Conservation (phyloP, 1,139 yeast genomes). For the Hemisphaericaspora lyxosophila region DNA sequence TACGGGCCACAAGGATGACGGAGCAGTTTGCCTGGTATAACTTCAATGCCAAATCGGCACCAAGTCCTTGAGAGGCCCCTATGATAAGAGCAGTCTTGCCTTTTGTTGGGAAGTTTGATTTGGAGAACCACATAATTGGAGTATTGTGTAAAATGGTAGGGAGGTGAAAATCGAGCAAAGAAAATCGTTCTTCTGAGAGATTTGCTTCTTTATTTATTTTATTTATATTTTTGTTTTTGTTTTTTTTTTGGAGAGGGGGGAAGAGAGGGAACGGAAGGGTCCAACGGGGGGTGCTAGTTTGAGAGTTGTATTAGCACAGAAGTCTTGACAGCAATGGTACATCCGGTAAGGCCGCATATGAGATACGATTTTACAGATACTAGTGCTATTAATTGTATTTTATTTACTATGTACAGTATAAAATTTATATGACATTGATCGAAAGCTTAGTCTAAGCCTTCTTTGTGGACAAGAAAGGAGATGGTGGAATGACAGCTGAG, state of each 20-base stretch:
- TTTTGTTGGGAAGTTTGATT: conserved; percentile 28
- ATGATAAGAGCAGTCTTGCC: conserved; percentile 73
- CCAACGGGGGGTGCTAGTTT: too few species aligned
- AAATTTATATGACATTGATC: background rate
- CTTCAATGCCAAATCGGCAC: conserved; percentile 71
- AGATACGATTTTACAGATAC: too few species aligned
- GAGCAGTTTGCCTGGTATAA: conserved; percentile 58
- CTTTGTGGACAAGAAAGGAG: conserved; percentile 31
- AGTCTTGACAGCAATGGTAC: too few species aligned
- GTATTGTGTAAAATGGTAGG: too few species aligned
- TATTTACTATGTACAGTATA: conserved; percentile 7
- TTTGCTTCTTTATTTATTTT: too few species aligned
- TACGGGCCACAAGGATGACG: conserved; percentile 76
- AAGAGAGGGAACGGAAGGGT: too few species aligned
- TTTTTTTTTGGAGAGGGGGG: background rate
- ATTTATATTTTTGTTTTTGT: too few species aligned
- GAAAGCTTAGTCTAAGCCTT: background rate
- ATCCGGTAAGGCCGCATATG: too few species aligned
- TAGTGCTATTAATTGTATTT: background rate
- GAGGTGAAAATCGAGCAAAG: too few species aligned
- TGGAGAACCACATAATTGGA: conserved; percentile 34
- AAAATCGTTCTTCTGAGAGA: too few species aligned
- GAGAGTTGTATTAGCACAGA: too few species aligned
- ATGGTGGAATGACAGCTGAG: conserved; percentile 29
- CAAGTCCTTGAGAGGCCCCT: conserved; percentile 96